These are phyloP conservation scores for Magnaporthiopsis rhizophila DNA, from an alignment of 2,329 filamentous ascomycete species.

Conservation along the genomic window DNA sequence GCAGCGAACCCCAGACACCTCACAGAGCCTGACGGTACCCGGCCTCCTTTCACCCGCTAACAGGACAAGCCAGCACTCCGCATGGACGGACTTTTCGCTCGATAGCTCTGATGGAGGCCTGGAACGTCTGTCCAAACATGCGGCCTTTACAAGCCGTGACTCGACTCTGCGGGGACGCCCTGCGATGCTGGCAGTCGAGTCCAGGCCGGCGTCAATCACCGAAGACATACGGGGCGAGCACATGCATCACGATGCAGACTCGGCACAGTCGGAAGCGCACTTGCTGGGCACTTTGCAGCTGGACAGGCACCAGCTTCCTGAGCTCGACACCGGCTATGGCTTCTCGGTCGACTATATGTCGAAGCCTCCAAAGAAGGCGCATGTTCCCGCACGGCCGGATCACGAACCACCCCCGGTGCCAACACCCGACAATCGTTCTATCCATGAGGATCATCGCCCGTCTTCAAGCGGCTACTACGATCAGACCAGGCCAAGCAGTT, in stretches of 20 bases:
- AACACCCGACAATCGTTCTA: conserved; percentile 23
- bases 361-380: background rate
- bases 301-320: conserved; percentile 35
- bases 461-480: conserved; percentile 33
- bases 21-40: conserved; percentile 40
- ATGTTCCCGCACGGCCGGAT: conserved; percentile 29
- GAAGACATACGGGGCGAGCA: conserved; percentile 16
- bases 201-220: conserved; percentile 21
- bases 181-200: conserved; percentile 14
- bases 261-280: background rate
- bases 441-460: conserved; percentile 21
- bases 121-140: conserved; percentile 9
- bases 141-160: conserved; percentile 6
- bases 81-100: conserved; percentile 54
- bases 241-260: conserved; percentile 9
- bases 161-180: conserved; percentile 9
- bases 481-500: conserved; percentile 33
- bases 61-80: conserved; percentile 45
- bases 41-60: conserved; percentile 33
- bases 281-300: background rate
- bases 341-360: conserved; percentile 41
- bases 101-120: conserved; percentile 40
- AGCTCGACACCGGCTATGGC: conserved; percentile 42
- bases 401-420: conserved; percentile 46
- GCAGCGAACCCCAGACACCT: conserved; percentile 27